Evolutionary conservation across 2,329 filamentous ascomycete species (phyloP).

Genomic region (Neocatenulostroma microsporum): DNA sequence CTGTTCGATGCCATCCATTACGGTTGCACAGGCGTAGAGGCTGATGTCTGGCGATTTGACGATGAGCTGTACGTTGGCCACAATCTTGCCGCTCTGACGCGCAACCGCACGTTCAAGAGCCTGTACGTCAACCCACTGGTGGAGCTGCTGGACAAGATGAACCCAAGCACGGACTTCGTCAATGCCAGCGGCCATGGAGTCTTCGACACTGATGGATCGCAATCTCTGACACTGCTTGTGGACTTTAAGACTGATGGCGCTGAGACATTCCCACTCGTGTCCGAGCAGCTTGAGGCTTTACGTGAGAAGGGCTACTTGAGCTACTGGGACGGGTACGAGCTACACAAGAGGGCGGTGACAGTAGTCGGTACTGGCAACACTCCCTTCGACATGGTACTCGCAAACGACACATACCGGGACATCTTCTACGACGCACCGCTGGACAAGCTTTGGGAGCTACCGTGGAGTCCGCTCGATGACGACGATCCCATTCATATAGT

Average conservation of each 20-base stretch:
- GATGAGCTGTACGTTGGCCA: slow-evolving; percentile 58
- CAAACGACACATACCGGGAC: slow-evolving; percentile 50
- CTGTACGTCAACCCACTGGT: slow-evolving; percentile 60
- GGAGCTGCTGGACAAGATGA: slow-evolving; percentile 49
- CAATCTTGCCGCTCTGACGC: slow-evolving; percentile 46
- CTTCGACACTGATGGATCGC: slow-evolving; percentile 33
- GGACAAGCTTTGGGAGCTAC: slow-evolving; percentile 33
- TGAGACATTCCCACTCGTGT: slow-evolving; percentile 46
- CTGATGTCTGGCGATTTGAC: slow-evolving; percentile 59
- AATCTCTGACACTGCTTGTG: slow-evolving; percentile 54
- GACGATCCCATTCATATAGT: slow-evolving; percentile 1
- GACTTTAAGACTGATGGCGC: slow-evolving; percentile 58
- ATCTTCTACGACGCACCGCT: slow-evolving; percentile 58
- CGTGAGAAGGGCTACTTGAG: slow-evolving; percentile 48
- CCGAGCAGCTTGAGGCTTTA: slow-evolving; percentile 52
- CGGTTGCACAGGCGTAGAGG: slow-evolving; percentile 59
- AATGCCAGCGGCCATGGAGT: slow-evolving; percentile 46
- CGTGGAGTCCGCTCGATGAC: slow-evolving; percentile 5
- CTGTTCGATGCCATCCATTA: slow-evolving; percentile 53
- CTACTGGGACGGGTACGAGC: slow-evolving; percentile 42
- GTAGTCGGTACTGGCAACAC: slow-evolving; percentile 62
- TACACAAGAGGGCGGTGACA: slow-evolving; percentile 53
- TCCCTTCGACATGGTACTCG: slow-evolving; percentile 49
- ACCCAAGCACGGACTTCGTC: slow-evolving; percentile 42
- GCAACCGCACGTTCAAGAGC: slow-evolving; percentile 50